These are phyloP conservation scores for Meredithiella fracta DNA, from an alignment of 2,329 filamentous ascomycete species.

Conservation along the genomic window DNA sequence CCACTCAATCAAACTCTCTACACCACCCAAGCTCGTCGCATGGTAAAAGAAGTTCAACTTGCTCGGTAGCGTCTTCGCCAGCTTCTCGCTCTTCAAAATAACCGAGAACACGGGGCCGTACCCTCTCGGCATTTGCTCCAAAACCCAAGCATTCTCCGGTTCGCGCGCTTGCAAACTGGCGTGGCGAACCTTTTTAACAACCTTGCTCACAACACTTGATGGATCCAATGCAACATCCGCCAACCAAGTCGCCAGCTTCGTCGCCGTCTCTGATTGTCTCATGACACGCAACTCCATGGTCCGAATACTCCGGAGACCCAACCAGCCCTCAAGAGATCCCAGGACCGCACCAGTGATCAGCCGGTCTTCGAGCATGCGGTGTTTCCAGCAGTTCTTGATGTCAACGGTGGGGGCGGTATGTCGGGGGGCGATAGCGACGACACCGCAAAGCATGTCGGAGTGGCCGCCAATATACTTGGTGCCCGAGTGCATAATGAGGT, in stretches of 20 bases:
- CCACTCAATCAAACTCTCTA: conserved; percentile 96
- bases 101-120: conserved; percentile 81
- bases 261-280: conserved; percentile 58
- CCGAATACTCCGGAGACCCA: conserved; percentile 70
- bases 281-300: conserved; percentile 71
- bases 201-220: conserved; percentile 27
- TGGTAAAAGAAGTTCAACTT: conserved; percentile 77
- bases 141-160: conserved; percentile 49
- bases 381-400: conserved; percentile 35
- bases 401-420: conserved; percentile 20
- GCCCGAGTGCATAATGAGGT: conserved; percentile 79
- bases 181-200: conserved; percentile 51
- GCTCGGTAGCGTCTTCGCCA: conserved; percentile 57
- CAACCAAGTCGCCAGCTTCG: conserved; percentile 57
- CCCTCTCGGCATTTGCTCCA: conserved; percentile 77
- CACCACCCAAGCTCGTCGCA: conserved; percentile 81
- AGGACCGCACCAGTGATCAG: conserved; percentile 68
- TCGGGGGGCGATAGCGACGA: conserved; percentile 48
- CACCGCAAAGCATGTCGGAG: conserved; percentile 80
- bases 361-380: conserved; percentile 48
- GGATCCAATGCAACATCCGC: conserved; percentile 28
- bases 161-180: conserved; percentile 52
- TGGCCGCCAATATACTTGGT: conserved; percentile 97
- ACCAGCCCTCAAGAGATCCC: conserved; percentile 82
- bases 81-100: conserved; percentile 39